phyloP scores from a whole-genome alignment of 2,329 filamentous ascomycete genomes.

The Nannizziopsis barbatae region DNA sequence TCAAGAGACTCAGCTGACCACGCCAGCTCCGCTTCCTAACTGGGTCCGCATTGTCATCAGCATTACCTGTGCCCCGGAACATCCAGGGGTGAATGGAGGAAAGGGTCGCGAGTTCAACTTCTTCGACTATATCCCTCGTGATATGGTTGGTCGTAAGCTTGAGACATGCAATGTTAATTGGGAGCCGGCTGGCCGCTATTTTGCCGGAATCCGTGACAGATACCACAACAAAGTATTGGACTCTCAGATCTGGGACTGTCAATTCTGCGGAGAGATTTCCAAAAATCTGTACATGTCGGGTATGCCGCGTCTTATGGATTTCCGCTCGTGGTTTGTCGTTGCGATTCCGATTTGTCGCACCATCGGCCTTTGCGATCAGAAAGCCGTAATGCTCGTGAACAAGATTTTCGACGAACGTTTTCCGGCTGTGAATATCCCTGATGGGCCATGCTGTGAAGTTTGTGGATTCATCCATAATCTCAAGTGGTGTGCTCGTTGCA shows the following conservation, averaged over 20 bases:
- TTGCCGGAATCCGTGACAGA: constrained; percentile 4
- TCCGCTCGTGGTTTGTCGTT: constrained; percentile 4
- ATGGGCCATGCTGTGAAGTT: constrained; percentile 8
- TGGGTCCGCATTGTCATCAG: constrained; percentile 6
- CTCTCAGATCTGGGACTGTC: constrained; percentile 9
- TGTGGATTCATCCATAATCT: constrained; percentile 9
- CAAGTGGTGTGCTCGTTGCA: constrained; percentile 6
- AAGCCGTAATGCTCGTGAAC: background rate
- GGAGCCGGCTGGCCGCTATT: constrained; percentile 8
- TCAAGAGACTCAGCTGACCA: background rate
- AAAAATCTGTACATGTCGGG: constrained; percentile 8
- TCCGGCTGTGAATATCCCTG: background rate
- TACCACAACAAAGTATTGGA: constrained; percentile 4
- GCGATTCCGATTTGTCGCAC: constrained; percentile 9
- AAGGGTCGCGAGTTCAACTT: constrained; percentile 7
- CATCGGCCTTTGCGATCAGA: constrained; percentile 3
- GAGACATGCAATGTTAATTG: constrained; percentile 1
- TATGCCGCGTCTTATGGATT: constrained; percentile 7
- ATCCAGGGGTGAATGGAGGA: constrained; percentile 7
- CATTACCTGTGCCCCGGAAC: constrained; percentile 7
- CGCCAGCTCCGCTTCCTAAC: background rate
- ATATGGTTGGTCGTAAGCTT: constrained; percentile 2
- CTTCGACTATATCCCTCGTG: constrained; percentile 5
- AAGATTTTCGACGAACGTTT: constrained; percentile 6
- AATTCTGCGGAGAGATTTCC: constrained; percentile 8